A percentile compares a stretch with the other conserved stretches of the same genome.
Conservation (phyloP, 352 stramenopile genomes). For the Elongisporangium senticosum region DNA sequence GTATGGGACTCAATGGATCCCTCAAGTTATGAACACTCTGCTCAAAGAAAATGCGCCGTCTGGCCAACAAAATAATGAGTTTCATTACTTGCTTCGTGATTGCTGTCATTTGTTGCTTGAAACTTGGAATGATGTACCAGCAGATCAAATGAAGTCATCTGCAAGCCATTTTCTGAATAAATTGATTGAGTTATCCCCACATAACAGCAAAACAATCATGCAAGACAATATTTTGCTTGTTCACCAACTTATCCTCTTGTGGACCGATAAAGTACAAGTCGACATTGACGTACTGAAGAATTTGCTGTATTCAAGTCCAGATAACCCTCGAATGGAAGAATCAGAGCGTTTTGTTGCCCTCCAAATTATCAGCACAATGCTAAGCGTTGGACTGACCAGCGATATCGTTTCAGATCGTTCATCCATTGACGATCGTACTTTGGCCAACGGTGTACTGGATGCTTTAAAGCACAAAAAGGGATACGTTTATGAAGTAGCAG, state of each 20-base stretch:
- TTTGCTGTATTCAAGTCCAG: constrained; percentile 31
- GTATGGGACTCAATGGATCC: constrained; percentile 48
- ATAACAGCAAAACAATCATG: constrained; percentile 47
- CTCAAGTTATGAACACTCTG: constrained; percentile 44
- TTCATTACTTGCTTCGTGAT: constrained; percentile 75
- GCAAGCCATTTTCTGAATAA: constrained; percentile 49
- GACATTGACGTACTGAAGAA: constrained; percentile 30
- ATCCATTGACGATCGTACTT: constrained; percentile 12
- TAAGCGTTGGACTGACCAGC: constrained; percentile 22
- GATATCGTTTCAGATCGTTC: constrained; percentile 16
- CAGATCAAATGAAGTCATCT: constrained; percentile 8
- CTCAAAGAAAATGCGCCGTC: constrained; percentile 35
- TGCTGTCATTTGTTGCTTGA: constrained; percentile 54
- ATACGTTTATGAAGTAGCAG: constrained; percentile 52
- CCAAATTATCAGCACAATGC: constrained; percentile 62
- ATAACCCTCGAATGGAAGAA: constrained; percentile 29
- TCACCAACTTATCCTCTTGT: constrained; percentile 43
- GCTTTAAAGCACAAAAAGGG: constrained; percentile 37
- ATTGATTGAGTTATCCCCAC: constrained; percentile 48
- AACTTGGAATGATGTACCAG: constrained; percentile 39
- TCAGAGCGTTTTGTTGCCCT: constrained; percentile 45
- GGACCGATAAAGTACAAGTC: constrained; percentile 40
- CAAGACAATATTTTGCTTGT: constrained; percentile 64
- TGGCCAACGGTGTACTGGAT: constrained; percentile 49
- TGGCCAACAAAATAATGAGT: constrained; percentile 27